Conservation (phyloP, 148 eudicot genomes). For the Vaccinium darrowii region DNA sequence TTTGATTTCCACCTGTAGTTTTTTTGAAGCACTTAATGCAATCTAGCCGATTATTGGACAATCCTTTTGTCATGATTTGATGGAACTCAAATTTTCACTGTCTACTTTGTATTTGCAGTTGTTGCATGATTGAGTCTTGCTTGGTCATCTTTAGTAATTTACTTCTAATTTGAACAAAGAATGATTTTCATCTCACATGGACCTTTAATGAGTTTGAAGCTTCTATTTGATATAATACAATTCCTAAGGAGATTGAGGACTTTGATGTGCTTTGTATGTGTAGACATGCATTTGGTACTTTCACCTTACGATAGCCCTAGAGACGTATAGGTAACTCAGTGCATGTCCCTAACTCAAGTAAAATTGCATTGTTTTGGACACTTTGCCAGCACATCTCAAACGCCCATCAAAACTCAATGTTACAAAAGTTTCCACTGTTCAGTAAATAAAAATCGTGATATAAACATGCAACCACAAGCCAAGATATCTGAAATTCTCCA, state of each 20-base stretch:
- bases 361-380: too few species aligned
- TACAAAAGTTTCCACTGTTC: too few species aligned
- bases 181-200: neutral
- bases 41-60: neutral
- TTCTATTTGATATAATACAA: constrained; percentile 1
- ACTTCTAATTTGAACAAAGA: neutral
- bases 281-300: neutral
- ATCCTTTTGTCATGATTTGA: neutral
- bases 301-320: neutral
- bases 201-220: neutral
- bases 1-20: constrained; percentile 21
- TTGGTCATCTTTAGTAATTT: neutral
- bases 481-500: neutral
- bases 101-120: constrained; percentile 8
- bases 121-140: constrained; percentile 7
- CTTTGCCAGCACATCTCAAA: too few species aligned
- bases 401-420: too few species aligned
- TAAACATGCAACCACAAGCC: too few species aligned
- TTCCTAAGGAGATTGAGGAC: neutral
- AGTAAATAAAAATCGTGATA: too few species aligned
- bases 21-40: neutral
- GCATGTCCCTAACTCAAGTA: neutral
- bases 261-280: neutral
- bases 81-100: constrained; percentile 5
- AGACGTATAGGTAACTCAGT: neutral